Evolutionary conservation across 495 filamentous ascomycete genomes (phyloP), one percentile per base, ranked within the genome.

Genomic region (Tuber borchii): DNA sequence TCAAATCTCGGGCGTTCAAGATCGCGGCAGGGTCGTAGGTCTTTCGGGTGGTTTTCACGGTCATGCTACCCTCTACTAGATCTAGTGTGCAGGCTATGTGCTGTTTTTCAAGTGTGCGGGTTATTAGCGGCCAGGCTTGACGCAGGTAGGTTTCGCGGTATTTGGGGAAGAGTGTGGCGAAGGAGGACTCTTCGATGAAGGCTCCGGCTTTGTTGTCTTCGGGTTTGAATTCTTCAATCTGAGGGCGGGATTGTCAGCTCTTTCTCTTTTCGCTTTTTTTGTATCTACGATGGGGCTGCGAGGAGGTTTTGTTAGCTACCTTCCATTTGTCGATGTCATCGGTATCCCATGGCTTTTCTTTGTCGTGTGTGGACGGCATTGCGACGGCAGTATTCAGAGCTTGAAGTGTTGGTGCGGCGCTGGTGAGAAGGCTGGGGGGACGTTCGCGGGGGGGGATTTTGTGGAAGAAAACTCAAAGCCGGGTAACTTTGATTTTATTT

Each of bases 241-340:
- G 77, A 46, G 5, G 69, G 43, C 22, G 42, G 45, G 39, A 22
- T 75, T 73, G 45, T 76, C 5, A 65, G 12, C 9, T 61, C 16
- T 56, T 2, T 56, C 22, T 73, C n/a, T 42, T 7, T 43, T 40
- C 22, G 2, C 39, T 40, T 42, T 12, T 3, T 45, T 72, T n/a
- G 5, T 31, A 10, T 31, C 26, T 34, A n/a, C 51, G 74, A 73
- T 46, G 45, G 22, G 26, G 51, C 3, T 14, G n/a, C 16, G 51
- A 31, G 51, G 10, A n/a, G 73, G 56, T 43, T 31, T 5, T 43
- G 34, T 48, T 68, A 83, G 80, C 74, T 77, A 93, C 89, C 88
- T 94, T 95, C 95, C 95, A 99, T 83, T 97, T 97, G 84, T 99
- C 95, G 78, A 97, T 93, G 81, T 97, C 95, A 75, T 95, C 93